phyloP scores from a whole-genome alignment of 441 rosid species.

The Adansonia gregorii region DNA sequence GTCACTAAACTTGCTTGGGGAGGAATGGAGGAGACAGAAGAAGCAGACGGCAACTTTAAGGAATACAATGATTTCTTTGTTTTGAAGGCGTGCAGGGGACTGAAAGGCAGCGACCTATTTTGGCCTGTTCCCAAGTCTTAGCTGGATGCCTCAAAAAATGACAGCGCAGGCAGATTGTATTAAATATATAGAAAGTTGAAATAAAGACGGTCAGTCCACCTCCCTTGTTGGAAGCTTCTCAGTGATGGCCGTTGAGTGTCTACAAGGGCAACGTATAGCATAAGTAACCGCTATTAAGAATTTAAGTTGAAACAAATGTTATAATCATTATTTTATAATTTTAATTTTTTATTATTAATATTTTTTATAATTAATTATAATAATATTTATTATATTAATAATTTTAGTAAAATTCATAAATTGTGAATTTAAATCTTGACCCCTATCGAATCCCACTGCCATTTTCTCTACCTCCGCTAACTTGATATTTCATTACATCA shows the following conservation, averaged over 20 bases:
- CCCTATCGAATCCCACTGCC: neutral
- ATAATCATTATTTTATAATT: no score
- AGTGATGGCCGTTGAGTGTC: no score
- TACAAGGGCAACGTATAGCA: neutral
- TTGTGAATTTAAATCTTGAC: no score
- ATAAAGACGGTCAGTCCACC: neutral
- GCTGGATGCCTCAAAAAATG: neutral
- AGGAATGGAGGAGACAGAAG: neutral
- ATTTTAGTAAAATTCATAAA: no score
- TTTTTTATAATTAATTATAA: no score
- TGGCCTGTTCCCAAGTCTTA: neutral
- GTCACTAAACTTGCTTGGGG: neutral
- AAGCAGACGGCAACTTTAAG: neutral
- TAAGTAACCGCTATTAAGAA: no score
- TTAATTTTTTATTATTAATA: no score
- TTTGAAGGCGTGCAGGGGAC: no score
- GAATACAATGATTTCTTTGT: neutral
- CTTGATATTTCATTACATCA: neutral
- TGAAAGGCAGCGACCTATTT: neutral
- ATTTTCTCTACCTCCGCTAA: neutral
- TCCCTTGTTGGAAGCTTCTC: neutral
- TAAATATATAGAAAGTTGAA: neutral
- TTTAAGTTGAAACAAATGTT: no score
- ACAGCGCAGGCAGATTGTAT: neutral
- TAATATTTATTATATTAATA: no score